Evolutionary conservation across 78 protist species (phyloP).

Genomic region (slime mould (Dictyostelium discoideum)): DNA sequence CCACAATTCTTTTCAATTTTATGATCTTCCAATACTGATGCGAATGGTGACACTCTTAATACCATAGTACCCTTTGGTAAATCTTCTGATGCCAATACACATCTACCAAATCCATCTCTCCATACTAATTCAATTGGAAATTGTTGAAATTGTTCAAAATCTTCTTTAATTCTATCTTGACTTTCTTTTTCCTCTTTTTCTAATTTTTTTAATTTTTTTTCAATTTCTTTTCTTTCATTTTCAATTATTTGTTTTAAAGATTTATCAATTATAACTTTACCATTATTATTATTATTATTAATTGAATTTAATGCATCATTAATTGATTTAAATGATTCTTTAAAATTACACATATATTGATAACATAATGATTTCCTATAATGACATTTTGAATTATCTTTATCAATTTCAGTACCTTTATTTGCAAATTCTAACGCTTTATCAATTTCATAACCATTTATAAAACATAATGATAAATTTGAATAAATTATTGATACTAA

Average conservation of each 20-base stretch:
- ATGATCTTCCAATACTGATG: not conserved
- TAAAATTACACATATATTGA: not conserved
- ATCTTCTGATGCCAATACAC: constrained; percentile 24
- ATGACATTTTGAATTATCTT: constrained; percentile 15
- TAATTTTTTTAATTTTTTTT: not conserved
- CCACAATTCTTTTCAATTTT: constrained; percentile 4
- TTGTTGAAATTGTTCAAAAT: constrained; percentile 34
- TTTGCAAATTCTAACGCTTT: constrained; percentile 5
- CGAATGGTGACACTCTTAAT: constrained; percentile 45
- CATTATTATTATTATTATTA: no score
- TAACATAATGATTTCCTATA: constrained; percentile 12
- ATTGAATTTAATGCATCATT: not conserved
- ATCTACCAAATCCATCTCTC: constrained; percentile 32
- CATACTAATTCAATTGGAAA: constrained; percentile 55
- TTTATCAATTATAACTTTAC: not conserved
- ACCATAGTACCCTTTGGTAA: constrained; percentile 18
- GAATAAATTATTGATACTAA: not conserved
- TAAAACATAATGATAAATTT: not conserved
- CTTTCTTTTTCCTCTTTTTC: not conserved
- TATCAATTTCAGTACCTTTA: constrained; percentile 1
- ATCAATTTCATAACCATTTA: not conserved
- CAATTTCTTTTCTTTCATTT: not conserved
- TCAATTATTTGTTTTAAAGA: not conserved
- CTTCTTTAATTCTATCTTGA: not conserved
- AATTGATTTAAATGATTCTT: not conserved